Percentiles rank a stretch among this genome's conserved stretches.
Conservation (phyloP, 2,329 filamentous ascomycete species). For the Colletotrichum acutatum region DNA sequence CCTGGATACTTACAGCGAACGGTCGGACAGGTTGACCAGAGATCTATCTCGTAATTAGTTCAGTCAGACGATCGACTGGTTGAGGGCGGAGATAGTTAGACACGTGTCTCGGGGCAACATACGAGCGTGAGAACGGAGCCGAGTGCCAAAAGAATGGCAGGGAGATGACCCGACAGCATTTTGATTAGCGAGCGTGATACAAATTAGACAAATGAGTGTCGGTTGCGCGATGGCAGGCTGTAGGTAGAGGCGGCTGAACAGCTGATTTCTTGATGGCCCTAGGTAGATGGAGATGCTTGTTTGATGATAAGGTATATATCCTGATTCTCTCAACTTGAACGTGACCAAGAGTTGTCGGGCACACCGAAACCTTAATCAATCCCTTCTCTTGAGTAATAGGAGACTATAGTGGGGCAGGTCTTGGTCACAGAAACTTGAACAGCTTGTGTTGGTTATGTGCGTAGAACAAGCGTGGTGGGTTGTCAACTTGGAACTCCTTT, state of each 20-base stretch:
- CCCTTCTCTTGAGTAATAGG: background rate
- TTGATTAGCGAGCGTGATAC: background rate
- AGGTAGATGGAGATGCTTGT: background rate
- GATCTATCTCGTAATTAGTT: background rate
- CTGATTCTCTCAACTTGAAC: background rate
- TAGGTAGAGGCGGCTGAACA: background rate
- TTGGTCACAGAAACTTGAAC: background rate
- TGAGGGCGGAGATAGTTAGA: fast-evolving
- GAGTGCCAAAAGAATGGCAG: background rate
- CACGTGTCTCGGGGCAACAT: background rate
- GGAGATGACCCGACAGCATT: background rate
- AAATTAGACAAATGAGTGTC: background rate
- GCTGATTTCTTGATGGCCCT: background rate
- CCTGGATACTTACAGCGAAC: background rate
- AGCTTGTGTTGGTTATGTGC: no score
- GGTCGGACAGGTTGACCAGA: background rate
- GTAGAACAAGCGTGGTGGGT: no score
- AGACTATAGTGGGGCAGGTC: background rate
- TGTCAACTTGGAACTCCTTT: background rate
- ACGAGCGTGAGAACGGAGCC: background rate
- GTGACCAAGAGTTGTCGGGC: background rate
- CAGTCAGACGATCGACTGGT: background rate
- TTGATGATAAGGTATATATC: background rate
- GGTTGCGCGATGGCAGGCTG: background rate
- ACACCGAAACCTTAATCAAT: background rate